A percentile compares a stretch with the other conserved stretches of the same genome.
Evolutionary conservation across 371 early-diverging fungal species (phyloP).

Genomic region (Capniomyces stellatus): DNA sequence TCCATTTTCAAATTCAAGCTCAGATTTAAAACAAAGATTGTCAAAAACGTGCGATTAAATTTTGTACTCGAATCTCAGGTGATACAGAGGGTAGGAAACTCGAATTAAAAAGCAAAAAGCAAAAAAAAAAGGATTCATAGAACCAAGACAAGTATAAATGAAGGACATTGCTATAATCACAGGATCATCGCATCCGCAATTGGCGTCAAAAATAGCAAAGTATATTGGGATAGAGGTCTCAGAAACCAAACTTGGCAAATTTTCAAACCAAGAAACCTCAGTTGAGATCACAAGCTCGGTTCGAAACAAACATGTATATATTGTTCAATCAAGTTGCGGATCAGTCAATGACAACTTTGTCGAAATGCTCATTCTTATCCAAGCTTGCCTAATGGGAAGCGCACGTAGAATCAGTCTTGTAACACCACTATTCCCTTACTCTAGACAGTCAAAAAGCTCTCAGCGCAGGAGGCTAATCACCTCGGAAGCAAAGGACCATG

Average conservation of each 20-base stretch:
- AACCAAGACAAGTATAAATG: too few species aligned
- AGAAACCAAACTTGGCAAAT: slow-evolving; percentile 47
- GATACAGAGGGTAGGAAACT: too few species aligned
- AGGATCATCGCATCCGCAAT: slow-evolving; percentile 73
- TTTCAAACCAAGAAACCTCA: slow-evolving; percentile 70
- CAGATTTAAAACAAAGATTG: too few species aligned
- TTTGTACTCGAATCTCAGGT: too few species aligned
- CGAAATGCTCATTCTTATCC: slow-evolving; percentile 64
- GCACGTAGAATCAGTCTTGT: slow-evolving; percentile 47
- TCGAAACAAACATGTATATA: slow-evolving; percentile 83
- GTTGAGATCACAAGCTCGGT: slow-evolving; percentile 77
- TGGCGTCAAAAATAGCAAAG: slow-evolving; percentile 60
- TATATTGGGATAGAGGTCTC: slow-evolving; percentile 61
- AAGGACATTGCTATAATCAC: slow-evolving; percentile 37
- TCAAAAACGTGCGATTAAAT: too few species aligned
- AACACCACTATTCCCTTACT: slow-evolving; percentile 75
- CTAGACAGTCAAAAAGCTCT: slow-evolving; percentile 48
- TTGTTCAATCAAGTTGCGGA: slow-evolving; percentile 83
- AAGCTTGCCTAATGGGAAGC: slow-evolving; percentile 50
- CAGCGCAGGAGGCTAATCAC: slow-evolving; percentile 25
- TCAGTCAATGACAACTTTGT: slow-evolving; percentile 64
- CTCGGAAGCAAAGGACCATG: too few species aligned
- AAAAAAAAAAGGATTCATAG: too few species aligned
- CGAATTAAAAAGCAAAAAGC: too few species aligned
- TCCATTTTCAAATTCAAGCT: too few species aligned